These are phyloP conservation scores for Malassezia arunalokei DNA, from an alignment of 1,284 basidiomycete genomes.

Conservation along the genomic window DNA sequence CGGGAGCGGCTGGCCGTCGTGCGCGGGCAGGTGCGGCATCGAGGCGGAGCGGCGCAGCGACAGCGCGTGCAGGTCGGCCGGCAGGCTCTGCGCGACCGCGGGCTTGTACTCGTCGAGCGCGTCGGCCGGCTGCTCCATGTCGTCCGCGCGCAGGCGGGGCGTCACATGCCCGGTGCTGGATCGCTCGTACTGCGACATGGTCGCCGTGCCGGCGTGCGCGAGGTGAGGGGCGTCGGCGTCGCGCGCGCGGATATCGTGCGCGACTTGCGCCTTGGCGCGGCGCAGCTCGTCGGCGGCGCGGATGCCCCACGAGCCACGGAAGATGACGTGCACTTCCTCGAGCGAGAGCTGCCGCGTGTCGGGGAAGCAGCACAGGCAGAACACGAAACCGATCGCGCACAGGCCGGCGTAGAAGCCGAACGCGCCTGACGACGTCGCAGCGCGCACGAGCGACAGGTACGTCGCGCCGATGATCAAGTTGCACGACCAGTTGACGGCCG, in stretches of 20 bases:
- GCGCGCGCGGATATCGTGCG: slow-evolving; percentile 1
- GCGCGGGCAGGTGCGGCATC: background rate
- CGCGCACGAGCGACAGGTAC: slow-evolving; percentile 63
- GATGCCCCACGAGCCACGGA: slow-evolving; percentile 49
- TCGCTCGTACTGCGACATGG: background rate
- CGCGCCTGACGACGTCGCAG: slow-evolving; percentile 57
- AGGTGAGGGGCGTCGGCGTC: background rate
- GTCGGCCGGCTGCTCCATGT: background rate
- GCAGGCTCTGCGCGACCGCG: background rate
- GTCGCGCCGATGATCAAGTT: slow-evolving; percentile 66
- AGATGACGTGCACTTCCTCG: slow-evolving; percentile 57
- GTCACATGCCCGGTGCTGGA: background rate
- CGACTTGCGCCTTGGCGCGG: slow-evolving; percentile 19
- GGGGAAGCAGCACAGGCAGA: slow-evolving; percentile 52
- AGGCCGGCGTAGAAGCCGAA: slow-evolving; percentile 63
- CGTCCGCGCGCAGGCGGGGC: background rate
- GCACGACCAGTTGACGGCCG: slow-evolving; percentile 63
- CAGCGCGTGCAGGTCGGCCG: background rate
- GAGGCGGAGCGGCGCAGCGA: slow-evolving; percentile 9
- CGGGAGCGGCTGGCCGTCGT: background rate
- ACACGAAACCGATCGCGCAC: slow-evolving; percentile 61
- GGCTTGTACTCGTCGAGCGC: slow-evolving; percentile 7
- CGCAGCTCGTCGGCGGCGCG: slow-evolving; percentile 43
- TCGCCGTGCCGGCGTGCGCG: background rate
- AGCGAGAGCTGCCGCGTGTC: slow-evolving; percentile 55